phyloP scores from a whole-genome alignment of 2,329 filamentous ascomycete species.

The Fusarium acutatum region DNA sequence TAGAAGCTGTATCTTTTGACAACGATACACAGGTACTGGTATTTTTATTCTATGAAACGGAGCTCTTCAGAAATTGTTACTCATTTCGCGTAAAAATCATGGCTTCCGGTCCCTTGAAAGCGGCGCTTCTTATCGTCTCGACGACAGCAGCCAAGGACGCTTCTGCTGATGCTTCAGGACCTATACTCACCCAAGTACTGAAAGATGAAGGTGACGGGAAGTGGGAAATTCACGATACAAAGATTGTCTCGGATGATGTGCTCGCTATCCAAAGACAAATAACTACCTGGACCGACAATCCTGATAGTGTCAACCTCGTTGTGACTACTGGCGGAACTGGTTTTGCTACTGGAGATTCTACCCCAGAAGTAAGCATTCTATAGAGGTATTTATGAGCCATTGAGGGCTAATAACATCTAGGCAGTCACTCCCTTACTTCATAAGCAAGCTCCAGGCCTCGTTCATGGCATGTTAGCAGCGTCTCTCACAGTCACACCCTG shows the following conservation, averaged over 20 bases:
- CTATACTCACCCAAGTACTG: constrained; percentile 74
- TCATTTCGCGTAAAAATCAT: constrained; percentile 24
- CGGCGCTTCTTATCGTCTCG: constrained; percentile 86
- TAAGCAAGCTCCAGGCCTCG: constrained; percentile 85
- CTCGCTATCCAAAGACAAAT: constrained; percentile 79
- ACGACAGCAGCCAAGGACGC: constrained; percentile 87
- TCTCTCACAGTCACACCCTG: constrained; percentile 90
- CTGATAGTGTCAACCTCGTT: constrained; percentile 74
- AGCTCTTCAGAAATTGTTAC: neutral
- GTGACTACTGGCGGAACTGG: constrained; percentile 93
- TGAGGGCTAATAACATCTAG: constrained; percentile 41
- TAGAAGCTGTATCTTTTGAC: neutral
- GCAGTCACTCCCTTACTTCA: constrained; percentile 82
- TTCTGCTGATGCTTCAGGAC: constrained; percentile 77
- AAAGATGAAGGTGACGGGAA: constrained; percentile 69
- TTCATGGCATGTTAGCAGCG: constrained; percentile 92
- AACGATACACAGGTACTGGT: too few species aligned
- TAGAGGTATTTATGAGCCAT: neutral
- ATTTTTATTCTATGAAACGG: neutral
- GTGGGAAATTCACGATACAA: constrained; percentile 75
- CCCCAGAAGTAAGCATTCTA: constrained; percentile 75
- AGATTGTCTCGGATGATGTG: constrained; percentile 82
- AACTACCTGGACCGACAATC: constrained; percentile 75
- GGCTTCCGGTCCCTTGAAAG: constrained; percentile 62
- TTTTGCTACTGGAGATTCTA: constrained; percentile 84